A percentile compares a stretch with the other conserved stretches of the same genome.
Evolutionary conservation across 1,284 basidiomycete species (phyloP).

Genomic region (Chalciporus sp.): DNA sequence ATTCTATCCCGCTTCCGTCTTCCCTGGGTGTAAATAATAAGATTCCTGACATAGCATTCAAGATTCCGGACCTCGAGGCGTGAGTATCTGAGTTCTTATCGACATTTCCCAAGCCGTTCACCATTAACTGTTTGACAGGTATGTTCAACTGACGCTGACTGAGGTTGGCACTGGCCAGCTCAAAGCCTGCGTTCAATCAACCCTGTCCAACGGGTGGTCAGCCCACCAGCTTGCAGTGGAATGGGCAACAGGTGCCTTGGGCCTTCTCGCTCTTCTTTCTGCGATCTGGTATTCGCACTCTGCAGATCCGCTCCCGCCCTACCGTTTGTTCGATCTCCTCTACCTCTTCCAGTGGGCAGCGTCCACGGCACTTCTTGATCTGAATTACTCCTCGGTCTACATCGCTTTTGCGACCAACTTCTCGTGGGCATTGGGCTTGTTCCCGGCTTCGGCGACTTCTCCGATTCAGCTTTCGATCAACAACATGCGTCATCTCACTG

Average conservation of each 20-base stretch:
- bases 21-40: slow-evolving; percentile 52
- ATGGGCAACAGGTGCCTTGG: slow-evolving; percentile 77
- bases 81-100: slow-evolving; percentile 25
- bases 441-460: slow-evolving; percentile 56
- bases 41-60: slow-evolving; percentile 83
- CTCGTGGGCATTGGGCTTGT: slow-evolving; percentile 86
- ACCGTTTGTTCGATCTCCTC: slow-evolving; percentile 79
- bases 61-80: slow-evolving; percentile 91
- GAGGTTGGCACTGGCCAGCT: slow-evolving; percentile 69
- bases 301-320: slow-evolving; percentile 51
- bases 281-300: slow-evolving; percentile 68
- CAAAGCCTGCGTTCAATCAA: slow-evolving; percentile 90
- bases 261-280: slow-evolving; percentile 67
- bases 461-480: slow-evolving; percentile 80
- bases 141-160: slow-evolving; percentile 78
- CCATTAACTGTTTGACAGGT: slow-evolving; percentile 36
- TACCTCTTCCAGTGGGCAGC: slow-evolving; percentile 84
- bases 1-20: slow-evolving; percentile 73
- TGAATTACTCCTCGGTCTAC: slow-evolving; percentile 89
- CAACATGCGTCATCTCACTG: slow-evolving; percentile 79
- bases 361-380: slow-evolving; percentile 72
- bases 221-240: slow-evolving; percentile 73
- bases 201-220: slow-evolving; percentile 90
- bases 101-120: neutral
- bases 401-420: slow-evolving; percentile 84